Evolutionary conservation across 306 rosid genomes (phyloP).

Genomic region (Chamaecrista fasciculata): DNA sequence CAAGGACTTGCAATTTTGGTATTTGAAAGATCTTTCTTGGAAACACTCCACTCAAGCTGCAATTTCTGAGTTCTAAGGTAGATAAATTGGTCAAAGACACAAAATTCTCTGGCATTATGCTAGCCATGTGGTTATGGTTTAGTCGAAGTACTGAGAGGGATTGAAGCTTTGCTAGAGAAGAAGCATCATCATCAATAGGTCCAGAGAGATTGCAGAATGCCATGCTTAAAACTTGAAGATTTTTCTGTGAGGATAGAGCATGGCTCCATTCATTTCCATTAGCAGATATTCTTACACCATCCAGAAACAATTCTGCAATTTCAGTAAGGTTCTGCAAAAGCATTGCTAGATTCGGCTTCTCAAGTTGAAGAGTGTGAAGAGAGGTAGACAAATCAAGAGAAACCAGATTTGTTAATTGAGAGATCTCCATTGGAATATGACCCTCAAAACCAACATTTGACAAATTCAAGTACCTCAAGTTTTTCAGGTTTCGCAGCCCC

Average conservation of each 20-base stretch:
- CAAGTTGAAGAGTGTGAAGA: not conserved
- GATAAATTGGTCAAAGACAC: slow-evolving; percentile 27
- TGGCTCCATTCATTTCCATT: slow-evolving; percentile 42
- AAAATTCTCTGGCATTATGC: slow-evolving; percentile 32
- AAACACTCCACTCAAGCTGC: slow-evolving; percentile 27
- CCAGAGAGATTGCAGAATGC: slow-evolving; percentile 35
- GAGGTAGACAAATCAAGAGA: not conserved
- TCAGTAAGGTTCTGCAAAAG: slow-evolving; percentile 31
- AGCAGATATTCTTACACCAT: slow-evolving; percentile 40
- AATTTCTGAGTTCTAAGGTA: not conserved
- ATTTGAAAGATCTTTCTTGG: slow-evolving; percentile 33
- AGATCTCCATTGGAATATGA: slow-evolving; percentile 37
- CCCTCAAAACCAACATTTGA: slow-evolving; percentile 39
- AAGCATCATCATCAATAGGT: slow-evolving; percentile 41
- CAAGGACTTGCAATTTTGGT: slow-evolving; percentile 28
- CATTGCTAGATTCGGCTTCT: slow-evolving; percentile 18
- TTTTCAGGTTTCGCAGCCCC: not conserved
- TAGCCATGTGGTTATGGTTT: slow-evolving; percentile 23
- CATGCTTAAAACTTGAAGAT: slow-evolving; percentile 37
- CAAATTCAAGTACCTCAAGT: slow-evolving; percentile 33
- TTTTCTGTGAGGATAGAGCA: slow-evolving; percentile 14
- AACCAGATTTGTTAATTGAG: slow-evolving; percentile 24
- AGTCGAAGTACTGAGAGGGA: slow-evolving; percentile 10
- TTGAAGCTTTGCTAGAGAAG: slow-evolving; percentile 27
- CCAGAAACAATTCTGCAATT: slow-evolving; percentile 40